Percentiles rank a stretch among this genome's conserved stretches.
These are phyloP conservation scores for Lachnellula suecica DNA, from an alignment of 2,329 filamentous ascomycete genomes.

Conservation along the genomic window DNA sequence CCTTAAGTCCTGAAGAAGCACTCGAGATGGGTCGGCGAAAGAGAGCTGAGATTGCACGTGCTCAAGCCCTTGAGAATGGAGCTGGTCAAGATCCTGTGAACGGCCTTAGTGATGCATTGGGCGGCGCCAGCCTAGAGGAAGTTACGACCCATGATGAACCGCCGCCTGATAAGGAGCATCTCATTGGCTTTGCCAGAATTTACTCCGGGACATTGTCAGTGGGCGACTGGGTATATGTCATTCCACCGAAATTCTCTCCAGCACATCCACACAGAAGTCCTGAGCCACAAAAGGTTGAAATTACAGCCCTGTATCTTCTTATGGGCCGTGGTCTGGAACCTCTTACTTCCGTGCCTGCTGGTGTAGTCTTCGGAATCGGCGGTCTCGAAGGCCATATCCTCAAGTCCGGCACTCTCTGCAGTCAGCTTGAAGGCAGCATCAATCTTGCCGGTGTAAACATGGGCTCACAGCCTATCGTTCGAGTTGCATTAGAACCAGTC, in stretches of 20 bases:
- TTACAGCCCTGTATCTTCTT: constrained; percentile 88
- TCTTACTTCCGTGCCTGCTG: constrained; percentile 81
- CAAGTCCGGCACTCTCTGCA: constrained; percentile 93
- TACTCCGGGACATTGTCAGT: constrained; percentile 90
- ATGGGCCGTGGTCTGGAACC: constrained; percentile 91
- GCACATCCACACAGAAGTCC: constrained; percentile 70
- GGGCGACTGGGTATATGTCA: constrained; percentile 86
- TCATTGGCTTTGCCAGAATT: constrained; percentile 91
- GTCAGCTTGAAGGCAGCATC: constrained; percentile 78
- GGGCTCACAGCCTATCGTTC: constrained; percentile 85
- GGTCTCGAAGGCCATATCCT: constrained; percentile 92
- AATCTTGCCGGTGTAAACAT: constrained; percentile 87
- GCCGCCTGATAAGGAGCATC: constrained; percentile 74
- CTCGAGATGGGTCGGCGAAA: constrained; percentile 85
- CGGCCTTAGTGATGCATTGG: constrained; percentile 56
- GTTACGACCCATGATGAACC: constrained; percentile 49
- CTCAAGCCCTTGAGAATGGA: constrained; percentile 53
- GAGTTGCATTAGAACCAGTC: constrained; percentile 89
- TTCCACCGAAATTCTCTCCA: constrained; percentile 91
- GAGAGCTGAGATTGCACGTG: constrained; percentile 80
- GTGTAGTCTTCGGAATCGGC: constrained; percentile 92
- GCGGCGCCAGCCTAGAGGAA: constrained; percentile 59
- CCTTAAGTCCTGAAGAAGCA: constrained; percentile 85
- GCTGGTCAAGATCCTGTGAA: constrained; percentile 36
- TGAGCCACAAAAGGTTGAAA: constrained; percentile 76